Evolutionary conservation across 345 rosid species (phyloP).

Genomic region (Rubroshorea leprosula): DNA sequence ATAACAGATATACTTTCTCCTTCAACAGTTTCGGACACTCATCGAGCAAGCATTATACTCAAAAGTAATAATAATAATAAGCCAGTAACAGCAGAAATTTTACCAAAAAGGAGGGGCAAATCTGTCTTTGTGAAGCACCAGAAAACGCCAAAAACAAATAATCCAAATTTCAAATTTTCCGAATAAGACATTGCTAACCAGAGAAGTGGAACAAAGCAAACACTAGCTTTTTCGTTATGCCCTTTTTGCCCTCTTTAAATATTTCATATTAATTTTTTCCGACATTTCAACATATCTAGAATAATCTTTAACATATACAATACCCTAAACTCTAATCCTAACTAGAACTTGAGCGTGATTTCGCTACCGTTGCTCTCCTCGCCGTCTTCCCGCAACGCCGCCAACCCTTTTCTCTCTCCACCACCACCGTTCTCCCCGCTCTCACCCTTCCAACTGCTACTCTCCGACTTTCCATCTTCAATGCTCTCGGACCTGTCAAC

Average conservation of each 20-base stretch:
- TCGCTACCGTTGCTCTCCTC: constrained; percentile 85
- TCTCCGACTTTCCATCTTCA: constrained; percentile 78
- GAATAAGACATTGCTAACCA: constrained; percentile 4
- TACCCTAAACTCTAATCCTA: constrained; percentile 19
- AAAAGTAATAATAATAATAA: too few relatives aligned
- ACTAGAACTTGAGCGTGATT: constrained; percentile 76
- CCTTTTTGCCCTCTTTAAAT: constrained; percentile 23
- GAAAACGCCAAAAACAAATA: constrained; percentile 15
- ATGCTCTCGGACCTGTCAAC: constrained; percentile 71
- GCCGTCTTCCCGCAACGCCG: constrained; percentile 62
- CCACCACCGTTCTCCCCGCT: constrained; percentile 35
- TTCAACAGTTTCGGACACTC: too few relatives aligned
- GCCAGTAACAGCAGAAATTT: too few relatives aligned
- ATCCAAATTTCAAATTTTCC: constrained; percentile 16
- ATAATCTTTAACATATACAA: constrained; percentile 9
- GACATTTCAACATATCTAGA: neutral
- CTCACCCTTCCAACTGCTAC: constrained; percentile 72
- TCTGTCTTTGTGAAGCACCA: constrained; percentile 4
- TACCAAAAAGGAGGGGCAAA: too few relatives aligned
- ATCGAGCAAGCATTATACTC: too few relatives aligned
- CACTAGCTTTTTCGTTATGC: constrained; percentile 19
- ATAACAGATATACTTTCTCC: too few relatives aligned
- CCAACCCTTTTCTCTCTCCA: constrained; percentile 58
- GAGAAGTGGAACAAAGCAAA: constrained; percentile 12
- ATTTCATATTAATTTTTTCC: constrained; percentile 15